These are phyloP conservation scores for Uncinocarpus reesii DNA, from an alignment of 2,329 filamentous ascomycete genomes.

Conservation along the genomic window DNA sequence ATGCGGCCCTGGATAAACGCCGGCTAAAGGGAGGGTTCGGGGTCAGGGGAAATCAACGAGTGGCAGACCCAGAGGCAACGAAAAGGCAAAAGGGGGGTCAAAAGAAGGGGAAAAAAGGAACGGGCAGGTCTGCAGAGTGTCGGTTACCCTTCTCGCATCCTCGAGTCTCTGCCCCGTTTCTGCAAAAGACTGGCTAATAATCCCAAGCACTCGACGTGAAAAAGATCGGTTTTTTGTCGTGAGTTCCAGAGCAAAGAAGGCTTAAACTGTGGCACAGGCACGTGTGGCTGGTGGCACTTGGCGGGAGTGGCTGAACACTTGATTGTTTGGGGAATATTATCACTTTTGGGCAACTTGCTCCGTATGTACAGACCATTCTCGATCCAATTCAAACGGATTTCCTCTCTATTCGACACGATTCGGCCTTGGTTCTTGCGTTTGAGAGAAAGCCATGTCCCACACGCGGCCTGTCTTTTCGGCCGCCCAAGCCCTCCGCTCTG, in stretches of 20 bases:
- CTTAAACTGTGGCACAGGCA: background rate
- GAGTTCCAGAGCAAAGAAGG: background rate
- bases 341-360: too few species aligned
- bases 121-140: background rate
- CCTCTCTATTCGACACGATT: background rate
- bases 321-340: too few species aligned
- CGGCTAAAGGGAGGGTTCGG: conserved; percentile 17
- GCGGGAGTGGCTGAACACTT: too few species aligned
- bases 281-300: too few species aligned
- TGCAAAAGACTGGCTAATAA: background rate
- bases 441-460: conserved; percentile 8
- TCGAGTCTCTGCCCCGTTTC: background rate
- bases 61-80: conserved; percentile 8
- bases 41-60: conserved; percentile 12
- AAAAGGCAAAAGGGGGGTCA: background rate
- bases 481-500: conserved; percentile 13
- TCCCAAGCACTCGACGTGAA: background rate
- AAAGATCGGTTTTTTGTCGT: background rate
- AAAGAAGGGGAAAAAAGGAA: background rate
- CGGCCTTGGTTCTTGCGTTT: too few species aligned
- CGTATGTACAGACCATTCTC: too few species aligned
- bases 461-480: conserved; percentile 13
- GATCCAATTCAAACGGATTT: too few species aligned
- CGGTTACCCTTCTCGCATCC: background rate
- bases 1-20: conserved; percentile 32